Conservation (phyloP, 2,329 filamentous ascomycete species). For the Aspergillus brasiliensis region DNA sequence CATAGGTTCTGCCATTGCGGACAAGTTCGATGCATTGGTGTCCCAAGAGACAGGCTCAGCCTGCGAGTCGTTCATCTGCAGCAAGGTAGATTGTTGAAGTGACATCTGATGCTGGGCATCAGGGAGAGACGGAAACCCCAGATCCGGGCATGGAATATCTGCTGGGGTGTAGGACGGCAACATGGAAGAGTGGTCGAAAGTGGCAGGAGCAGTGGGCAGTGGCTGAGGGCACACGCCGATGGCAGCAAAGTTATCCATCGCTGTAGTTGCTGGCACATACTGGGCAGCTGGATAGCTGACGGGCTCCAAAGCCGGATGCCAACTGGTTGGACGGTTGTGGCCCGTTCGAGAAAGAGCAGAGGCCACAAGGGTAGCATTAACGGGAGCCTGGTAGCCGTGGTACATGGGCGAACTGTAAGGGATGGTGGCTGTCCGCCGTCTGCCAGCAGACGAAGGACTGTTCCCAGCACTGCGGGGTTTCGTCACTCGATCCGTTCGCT, state of each 20-base stretch:
- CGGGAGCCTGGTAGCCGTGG: slow-evolving; percentile 42
- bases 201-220: slow-evolving; percentile 19
- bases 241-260: slow-evolving; percentile 21
- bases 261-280: slow-evolving; percentile 21
- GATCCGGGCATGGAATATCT: slow-evolving; percentile 23
- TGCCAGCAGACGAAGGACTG: slow-evolving; percentile 58
- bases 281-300: slow-evolving; percentile 30
- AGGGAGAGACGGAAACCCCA: slow-evolving; percentile 24
- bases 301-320: slow-evolving; percentile 64
- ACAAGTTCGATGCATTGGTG: slow-evolving; percentile 17
- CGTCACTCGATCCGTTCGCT: slow-evolving; percentile 56
- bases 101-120: slow-evolving; percentile 23
- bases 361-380: slow-evolving; percentile 48
- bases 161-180: slow-evolving; percentile 26
- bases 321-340: slow-evolving; percentile 67
- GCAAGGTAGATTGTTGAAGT: slow-evolving; percentile 23
- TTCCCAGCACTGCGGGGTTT: slow-evolving; percentile 70
- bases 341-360: slow-evolving; percentile 36
- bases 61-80: slow-evolving; percentile 30
- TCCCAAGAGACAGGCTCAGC: slow-evolving; percentile 32
- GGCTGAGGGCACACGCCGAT: slow-evolving; percentile 24
- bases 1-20: slow-evolving; percentile 26
- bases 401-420: slow-evolving; percentile 50
- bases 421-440: slow-evolving; percentile 58
- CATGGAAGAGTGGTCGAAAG: slow-evolving; percentile 23